Base-by-base conservation (phyloP, 2,329 filamentous ascomycete species). In the Alternaria infectoria region DNA sequence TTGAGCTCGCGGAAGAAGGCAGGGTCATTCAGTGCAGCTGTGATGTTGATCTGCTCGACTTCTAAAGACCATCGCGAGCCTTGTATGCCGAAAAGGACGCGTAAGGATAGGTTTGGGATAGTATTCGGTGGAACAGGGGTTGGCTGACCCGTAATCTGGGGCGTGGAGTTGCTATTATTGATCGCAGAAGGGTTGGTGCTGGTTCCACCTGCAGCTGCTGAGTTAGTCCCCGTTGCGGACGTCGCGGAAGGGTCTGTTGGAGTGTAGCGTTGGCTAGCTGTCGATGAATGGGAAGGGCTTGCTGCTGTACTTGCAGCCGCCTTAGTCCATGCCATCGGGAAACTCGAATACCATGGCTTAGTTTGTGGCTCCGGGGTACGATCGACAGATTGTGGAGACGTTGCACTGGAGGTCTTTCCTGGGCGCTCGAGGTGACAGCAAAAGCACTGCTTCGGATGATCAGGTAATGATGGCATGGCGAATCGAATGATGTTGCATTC, bases 401-500 rank as follows among this genome's bases (percentile, higher is more conserved):
- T 8, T 4, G 30, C 3, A 8, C 30, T n/a, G 0, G 32, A 9
- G 7, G 1, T 0, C 15, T 36, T 36, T n/a, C 2, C 32, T 1
- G 7, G 13, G 32, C 32, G 3, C 6, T n/a, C 32, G 4, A 9
- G 1, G 4, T 15, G 32, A 36, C 32, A 36, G 7, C 13, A 9
- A 36, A 3, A 36, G 32, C 32, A 36, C 2, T 36, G 32, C 5
- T 9, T n/a, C 0, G 13, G 13, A 9, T 36, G 13, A 2, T n/a
- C 0, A 1, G 32, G 32, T 7, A n/a, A n/a, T 4, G 7, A n/a
- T 2, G 13, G 32, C 32, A 36, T 5, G 15, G 13, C 32, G 7
- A 1, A 36, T 4, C 1, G 0, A n/a, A 36, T 9, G 1, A n/a
- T 15, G 7, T n/a, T n/a, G 4, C 0, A n/a, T 36, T 36, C 32